phyloP scores from a whole-genome alignment of 768 basidiomycete genomes.

The Lentinula lateritia region DNA sequence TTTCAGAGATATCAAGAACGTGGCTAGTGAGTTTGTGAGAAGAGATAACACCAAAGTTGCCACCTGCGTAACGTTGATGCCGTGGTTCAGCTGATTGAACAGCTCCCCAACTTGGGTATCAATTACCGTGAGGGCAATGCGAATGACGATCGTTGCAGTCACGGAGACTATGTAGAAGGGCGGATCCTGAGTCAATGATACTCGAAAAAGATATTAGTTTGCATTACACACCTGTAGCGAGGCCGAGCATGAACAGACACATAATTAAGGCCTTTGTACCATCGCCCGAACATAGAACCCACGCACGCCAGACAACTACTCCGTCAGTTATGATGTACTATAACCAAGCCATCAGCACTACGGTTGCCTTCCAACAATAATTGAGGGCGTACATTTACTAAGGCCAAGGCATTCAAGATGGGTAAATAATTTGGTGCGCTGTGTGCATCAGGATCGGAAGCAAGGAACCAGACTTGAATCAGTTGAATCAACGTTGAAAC shows the following conservation, averaged over 20 bases:
- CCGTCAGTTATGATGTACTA: slow-evolving; percentile 7
- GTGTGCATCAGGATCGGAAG: not conserved
- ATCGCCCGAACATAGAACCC: slow-evolving; percentile 2
- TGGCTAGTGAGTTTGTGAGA: slow-evolving; percentile 11
- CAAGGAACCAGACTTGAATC: slow-evolving; percentile 1
- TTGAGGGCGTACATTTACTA: not conserved
- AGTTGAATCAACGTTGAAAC: not conserved
- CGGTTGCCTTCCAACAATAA: not conserved
- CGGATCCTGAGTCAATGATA: not conserved
- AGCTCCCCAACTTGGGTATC: not conserved
- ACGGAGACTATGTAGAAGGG: not conserved
- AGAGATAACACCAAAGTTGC: slow-evolving; percentile 8
- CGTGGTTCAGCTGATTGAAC: not conserved
- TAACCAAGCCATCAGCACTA: not conserved
- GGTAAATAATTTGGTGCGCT: not conserved
- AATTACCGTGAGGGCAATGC: not conserved
- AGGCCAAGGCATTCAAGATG: slow-evolving; percentile 1
- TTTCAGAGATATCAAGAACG: slow-evolving; percentile 8
- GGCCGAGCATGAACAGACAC: not conserved
- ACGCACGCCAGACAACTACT: slow-evolving; percentile 6
- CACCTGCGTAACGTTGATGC: slow-evolving; percentile 11
- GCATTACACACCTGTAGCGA: not conserved
- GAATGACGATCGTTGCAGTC: not conserved
- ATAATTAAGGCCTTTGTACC: not conserved
- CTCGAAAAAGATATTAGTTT: too few species aligned